Evolutionary conservation across 2,329 filamentous ascomycete species (phyloP), one percentile per base, ranked within the genome.

Genomic region (Botryotinia globosa): DNA sequence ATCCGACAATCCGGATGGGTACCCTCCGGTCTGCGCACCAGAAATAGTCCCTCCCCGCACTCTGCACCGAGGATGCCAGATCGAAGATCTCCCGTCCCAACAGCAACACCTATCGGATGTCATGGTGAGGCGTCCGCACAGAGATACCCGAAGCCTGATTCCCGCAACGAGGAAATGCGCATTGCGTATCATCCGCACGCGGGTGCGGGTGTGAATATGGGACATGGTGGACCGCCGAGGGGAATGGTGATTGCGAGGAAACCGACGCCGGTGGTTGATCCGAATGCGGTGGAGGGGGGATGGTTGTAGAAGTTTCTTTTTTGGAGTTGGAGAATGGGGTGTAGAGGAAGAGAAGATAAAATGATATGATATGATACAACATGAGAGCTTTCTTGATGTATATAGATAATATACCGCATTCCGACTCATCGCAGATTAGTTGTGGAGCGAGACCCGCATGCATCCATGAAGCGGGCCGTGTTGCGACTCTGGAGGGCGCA

Each of bases 1-100:
- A 44, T 68, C 34, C 48, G 34, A 3, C 65, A 68, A 58, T 58
- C 65, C 4, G 65, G 65, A 32, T 68, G 65, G 65, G 48, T 56
- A 32, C 65, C 65, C 37, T 68, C 51, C 4, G 65, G 65, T 6
- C 54, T 68, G 5, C 37, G 65, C 39, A 68, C 65, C 1, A 42
- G 65, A 42, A 18, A 68, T 32, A 68, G 48, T 22, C 65, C 65
- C 1, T 56, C 65, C 14, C 48, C 48, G 7, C 48, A 68, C 32
- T 56, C 48, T 14, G 65, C 48, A 12, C 10, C 34, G 6, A 56
- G 48, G 25, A 68, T 68, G 34, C 65, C 65, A 1, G 48, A 68
- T 22, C n/a, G n/a, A 5, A 32, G 37, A 2, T 1, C 39, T 56
- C 51, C 51, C 5, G 12, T 14, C 1, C 48, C 48, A 12, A 7